A percentile compares a stretch with the other conserved stretches of the same genome.
phyloP scores from a whole-genome alignment of 2,329 filamentous ascomycete species.

The Diplodia corticola region DNA sequence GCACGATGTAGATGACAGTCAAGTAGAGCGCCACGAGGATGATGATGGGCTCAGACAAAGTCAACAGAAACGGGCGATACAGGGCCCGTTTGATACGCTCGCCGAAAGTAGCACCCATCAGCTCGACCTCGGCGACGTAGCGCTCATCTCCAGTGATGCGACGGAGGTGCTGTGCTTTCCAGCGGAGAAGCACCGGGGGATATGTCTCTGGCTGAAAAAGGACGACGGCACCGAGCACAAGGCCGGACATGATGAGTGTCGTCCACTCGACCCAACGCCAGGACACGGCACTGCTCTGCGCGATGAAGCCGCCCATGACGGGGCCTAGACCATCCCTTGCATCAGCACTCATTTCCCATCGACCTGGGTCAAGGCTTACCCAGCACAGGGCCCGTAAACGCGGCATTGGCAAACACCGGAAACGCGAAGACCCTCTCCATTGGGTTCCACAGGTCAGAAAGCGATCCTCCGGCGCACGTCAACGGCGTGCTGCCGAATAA shows the following conservation, averaged over 20 bases:
- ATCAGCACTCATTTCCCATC: neutral
- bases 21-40: conserved; percentile 54
- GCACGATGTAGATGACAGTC: conserved; percentile 54
- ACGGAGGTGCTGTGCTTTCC: conserved; percentile 39
- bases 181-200: conserved; percentile 41
- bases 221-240: conserved; percentile 34
- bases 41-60: conserved; percentile 46
- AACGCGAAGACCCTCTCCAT: conserved; percentile 53
- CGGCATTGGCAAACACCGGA: conserved; percentile 51
- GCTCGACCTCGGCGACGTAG: conserved; percentile 51
- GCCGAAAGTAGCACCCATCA: conserved; percentile 43
- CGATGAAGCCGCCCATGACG: conserved; percentile 41
- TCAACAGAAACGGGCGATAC: conserved; percentile 48
- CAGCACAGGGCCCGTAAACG: conserved; percentile 40
- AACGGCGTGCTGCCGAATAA: conserved; percentile 49
- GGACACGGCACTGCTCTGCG: conserved; percentile 37
- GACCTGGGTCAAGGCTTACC: neutral
- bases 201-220: conserved; percentile 55
- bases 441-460: conserved; percentile 50
- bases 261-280: conserved; percentile 43
- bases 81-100: conserved; percentile 39
- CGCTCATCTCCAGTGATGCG: conserved; percentile 42
- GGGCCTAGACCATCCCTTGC: conserved; percentile 29
- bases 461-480: conserved; percentile 49
- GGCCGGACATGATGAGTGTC: conserved; percentile 38